phyloP scores from a whole-genome alignment of 306 rosid genomes.

The Canavalia ensiformis region DNA sequence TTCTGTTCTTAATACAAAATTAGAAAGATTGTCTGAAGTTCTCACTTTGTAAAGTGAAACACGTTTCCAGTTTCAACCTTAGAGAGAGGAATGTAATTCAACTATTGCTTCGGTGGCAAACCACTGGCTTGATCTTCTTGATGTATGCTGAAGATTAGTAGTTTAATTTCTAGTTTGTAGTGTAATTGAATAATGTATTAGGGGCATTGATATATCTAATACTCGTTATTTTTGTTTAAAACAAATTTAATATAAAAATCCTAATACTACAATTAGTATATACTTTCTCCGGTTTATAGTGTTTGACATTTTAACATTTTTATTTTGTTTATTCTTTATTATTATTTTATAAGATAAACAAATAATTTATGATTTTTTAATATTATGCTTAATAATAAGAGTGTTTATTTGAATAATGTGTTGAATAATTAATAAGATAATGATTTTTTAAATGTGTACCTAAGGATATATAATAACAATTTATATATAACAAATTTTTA shows the following conservation, averaged over 20 bases:
- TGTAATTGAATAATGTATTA: slow-evolving; percentile 37
- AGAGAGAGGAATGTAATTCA: slow-evolving; percentile 79
- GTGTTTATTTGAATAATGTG: too few relatives aligned
- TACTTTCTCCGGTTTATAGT: background rate
- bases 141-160: slow-evolving; percentile 66
- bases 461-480: too few relatives aligned
- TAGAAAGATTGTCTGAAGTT: slow-evolving; percentile 29
- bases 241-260: background rate
- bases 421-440: too few relatives aligned
- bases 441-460: too few relatives aligned
- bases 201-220: slow-evolving; percentile 8
- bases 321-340: too few relatives aligned
- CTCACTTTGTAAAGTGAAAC: slow-evolving; percentile 20
- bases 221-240: background rate
- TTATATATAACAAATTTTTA: too few relatives aligned
- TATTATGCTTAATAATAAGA: too few relatives aligned
- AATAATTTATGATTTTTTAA: too few relatives aligned
- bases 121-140: slow-evolving; percentile 97
- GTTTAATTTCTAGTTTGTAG: slow-evolving; percentile 43
- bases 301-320: too few relatives aligned
- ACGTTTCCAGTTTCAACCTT: slow-evolving; percentile 64
- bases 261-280: background rate
- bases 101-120: slow-evolving; percentile 91
- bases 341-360: too few relatives aligned
- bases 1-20: slow-evolving; percentile 23